Evolutionary conservation across 345 rosid genomes (phyloP), one percentile per base, ranked within the genome.

Genomic region (Syzygium grande): DNA sequence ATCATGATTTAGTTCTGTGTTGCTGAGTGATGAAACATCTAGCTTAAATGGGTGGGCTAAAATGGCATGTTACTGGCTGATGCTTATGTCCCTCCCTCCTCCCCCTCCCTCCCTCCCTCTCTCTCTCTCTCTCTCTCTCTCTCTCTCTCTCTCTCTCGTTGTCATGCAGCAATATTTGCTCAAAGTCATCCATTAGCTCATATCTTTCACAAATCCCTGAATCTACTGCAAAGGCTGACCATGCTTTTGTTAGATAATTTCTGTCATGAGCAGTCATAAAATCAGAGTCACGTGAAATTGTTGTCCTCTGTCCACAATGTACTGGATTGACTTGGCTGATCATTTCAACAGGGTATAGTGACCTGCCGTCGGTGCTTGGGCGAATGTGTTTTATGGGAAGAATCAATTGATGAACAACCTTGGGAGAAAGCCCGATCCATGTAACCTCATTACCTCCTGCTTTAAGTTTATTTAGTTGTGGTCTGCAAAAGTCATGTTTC

Each of bases 361-460:
- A 95, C 96, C 84, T 97, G 99, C 91, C 86, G 29, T 25, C 94
- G 90, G 84, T 97, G 99, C 92, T 93, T 89, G 85, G 99, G 99
- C 27, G 99, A 97, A 85, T 92, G 99, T 89, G 99, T 97, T 53
- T 92, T 95, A 88, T 97, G 99, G 99, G 97, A 95, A 90, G 99
- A 97, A 93, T 95, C 97, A 54, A 95, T 96, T 52, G 99, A 97
- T 63, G 99, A 97, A 90, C 93, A 87, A 88, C 99, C 99, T 59
- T 96, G 99, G 99, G 99, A 97, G 93, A 95, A 94, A 89, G 99
- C 99, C 84, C 96, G 93, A 86, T 97, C 98, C 51, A 93, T 92
- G 99, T 97, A 93, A 88, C 56, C 27, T 91, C 58, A 80, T 52
- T 6, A 61, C 52, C 29, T 49, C 27, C 25, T 73, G 27, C 83